Evolutionary conservation across 257 asterid species (phyloP).

Genomic region (Ligustrum vulgare): DNA sequence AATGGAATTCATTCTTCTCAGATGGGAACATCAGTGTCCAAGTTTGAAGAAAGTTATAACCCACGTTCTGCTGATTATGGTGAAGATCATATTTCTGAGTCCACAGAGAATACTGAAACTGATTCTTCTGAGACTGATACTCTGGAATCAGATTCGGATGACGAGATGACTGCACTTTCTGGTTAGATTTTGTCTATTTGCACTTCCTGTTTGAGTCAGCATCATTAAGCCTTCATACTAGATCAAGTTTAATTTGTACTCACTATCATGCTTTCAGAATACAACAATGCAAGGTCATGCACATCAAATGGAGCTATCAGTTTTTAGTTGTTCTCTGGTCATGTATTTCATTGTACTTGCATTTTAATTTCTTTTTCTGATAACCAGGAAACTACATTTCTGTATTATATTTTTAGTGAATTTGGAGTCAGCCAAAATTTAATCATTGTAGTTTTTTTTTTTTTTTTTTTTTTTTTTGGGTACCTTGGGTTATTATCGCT

Average conservation of each 20-base stretch:
- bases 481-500: background rate
- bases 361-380: constrained; percentile 2
- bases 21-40: constrained; percentile 51
- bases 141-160: constrained; percentile 79
- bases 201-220: constrained; percentile 11
- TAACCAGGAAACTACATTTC: background rate
- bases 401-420: constrained; percentile 1
- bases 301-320: background rate
- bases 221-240: background rate
- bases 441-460: background rate
- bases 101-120: constrained; percentile 92
- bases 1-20: constrained; percentile 41
- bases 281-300: constrained; percentile 1
- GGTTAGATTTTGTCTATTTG: constrained; percentile 42
- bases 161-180: constrained; percentile 68
- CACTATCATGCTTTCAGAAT: constrained; percentile 7
- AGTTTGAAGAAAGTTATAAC: constrained; percentile 46
- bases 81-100: constrained; percentile 63
- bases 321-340: constrained; percentile 4
- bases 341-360: constrained; percentile 3
- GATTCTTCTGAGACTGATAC: constrained; percentile 91
- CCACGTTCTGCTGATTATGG: constrained; percentile 44
- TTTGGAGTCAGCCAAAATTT: background rate
- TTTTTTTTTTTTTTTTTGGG: background rate
- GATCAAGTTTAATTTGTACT: background rate